Conservation (phyloP, 1,284 basidiomycete genomes). For the Pterulicium gracile region DNA sequence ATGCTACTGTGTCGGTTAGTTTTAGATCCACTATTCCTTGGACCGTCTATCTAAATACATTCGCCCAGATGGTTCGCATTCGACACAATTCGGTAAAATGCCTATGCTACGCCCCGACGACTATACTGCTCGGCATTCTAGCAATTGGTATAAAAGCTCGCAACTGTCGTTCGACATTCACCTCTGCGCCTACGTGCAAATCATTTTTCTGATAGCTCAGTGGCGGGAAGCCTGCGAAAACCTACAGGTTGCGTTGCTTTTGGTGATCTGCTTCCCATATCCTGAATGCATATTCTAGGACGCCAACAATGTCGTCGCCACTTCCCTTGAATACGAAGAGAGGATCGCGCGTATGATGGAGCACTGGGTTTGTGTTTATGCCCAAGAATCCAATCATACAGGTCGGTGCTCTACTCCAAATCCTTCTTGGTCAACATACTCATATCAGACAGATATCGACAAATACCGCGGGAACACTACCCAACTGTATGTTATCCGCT, state of each 20-base stretch:
- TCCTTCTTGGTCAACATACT: constrained; percentile 3
- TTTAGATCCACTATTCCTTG: background rate
- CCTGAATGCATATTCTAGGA: constrained; percentile 4
- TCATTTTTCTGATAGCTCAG: constrained; percentile 35
- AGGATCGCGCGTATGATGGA: constrained; percentile 23
- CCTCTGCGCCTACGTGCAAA: constrained; percentile 40
- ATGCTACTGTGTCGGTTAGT: constrained; percentile 49
- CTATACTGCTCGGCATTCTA: constrained; percentile 41
- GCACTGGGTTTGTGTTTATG: constrained; percentile 28
- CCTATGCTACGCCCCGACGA: constrained; percentile 50
- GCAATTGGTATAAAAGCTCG: constrained; percentile 41
- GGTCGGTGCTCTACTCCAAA: constrained; percentile 19
- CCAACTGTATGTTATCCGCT: constrained; percentile 25
- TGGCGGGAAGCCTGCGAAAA: constrained; percentile 25
- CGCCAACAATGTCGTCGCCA: constrained; percentile 16
- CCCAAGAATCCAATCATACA: constrained; percentile 22
- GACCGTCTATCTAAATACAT: background rate
- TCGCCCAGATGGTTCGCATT: constrained; percentile 24
- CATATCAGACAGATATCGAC: constrained; percentile 2
- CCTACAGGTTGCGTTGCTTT: constrained; percentile 11
- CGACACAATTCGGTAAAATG: constrained; percentile 57
- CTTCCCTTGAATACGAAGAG: constrained; percentile 24
- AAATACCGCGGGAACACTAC: constrained; percentile 34
- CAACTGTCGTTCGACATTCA: constrained; percentile 40
- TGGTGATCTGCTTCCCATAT: constrained; percentile 4